phyloP scores from a whole-genome alignment of 495 filamentous ascomycete genomes.

The Aspergillus sparsus region DNA sequence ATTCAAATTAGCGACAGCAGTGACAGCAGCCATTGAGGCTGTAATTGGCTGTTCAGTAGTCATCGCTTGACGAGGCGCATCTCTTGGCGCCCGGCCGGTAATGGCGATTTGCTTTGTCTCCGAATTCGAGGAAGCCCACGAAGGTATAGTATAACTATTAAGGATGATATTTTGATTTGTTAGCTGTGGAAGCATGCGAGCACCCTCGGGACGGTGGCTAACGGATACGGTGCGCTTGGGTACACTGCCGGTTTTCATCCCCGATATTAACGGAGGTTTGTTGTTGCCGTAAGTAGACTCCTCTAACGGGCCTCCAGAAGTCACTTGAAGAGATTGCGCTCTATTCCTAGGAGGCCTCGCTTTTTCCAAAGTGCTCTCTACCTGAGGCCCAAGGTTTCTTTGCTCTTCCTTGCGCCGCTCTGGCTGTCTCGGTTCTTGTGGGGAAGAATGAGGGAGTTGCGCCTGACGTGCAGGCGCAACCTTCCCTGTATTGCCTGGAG shows the following conservation, averaged over 20 bases:
- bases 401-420: slow-evolving; percentile 4
- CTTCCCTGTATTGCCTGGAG: background rate
- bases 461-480: background rate
- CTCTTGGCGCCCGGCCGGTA: background rate
- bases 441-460: background rate
- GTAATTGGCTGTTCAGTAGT: slow-evolving; percentile 1
- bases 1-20: slow-evolving; percentile 8
- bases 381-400: slow-evolving; percentile 9
- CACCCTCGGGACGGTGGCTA: slow-evolving; percentile 23
- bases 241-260: slow-evolving; percentile 28
- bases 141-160: slow-evolving; percentile 8
- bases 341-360: slow-evolving; percentile 23
- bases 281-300: slow-evolving; percentile 25
- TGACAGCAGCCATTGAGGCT: background rate
- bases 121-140: background rate
- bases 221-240: slow-evolving; percentile 36
- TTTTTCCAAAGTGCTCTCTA: slow-evolving; percentile 16
- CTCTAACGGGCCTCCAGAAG: slow-evolving; percentile 19
- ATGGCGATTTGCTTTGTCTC: background rate
- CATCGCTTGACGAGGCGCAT: background rate
- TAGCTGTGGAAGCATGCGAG: slow-evolving; percentile 18
- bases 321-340: slow-evolving; percentile 23
- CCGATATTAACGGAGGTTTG: slow-evolving; percentile 15
- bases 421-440: slow-evolving; percentile 11
- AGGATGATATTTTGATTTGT: slow-evolving; percentile 21